phyloP scores from a whole-genome alignment of 2,329 filamentous ascomycete species.

The Fusarium nanum region DNA sequence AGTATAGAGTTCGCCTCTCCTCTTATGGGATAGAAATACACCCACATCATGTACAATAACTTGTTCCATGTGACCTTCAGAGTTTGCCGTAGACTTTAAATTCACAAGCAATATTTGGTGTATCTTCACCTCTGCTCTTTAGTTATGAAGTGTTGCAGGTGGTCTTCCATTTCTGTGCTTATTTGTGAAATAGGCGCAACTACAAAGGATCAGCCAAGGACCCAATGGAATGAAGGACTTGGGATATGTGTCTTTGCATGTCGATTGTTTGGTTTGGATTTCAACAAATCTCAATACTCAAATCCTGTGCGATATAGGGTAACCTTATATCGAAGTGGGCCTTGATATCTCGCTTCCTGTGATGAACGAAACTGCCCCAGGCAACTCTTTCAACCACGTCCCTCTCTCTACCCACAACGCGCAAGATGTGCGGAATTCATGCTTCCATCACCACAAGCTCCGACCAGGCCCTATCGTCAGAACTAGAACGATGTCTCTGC shows the following conservation, averaged over 20 bases:
- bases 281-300: neutral
- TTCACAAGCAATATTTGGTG: neutral
- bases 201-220: neutral
- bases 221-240: neutral
- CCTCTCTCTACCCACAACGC: constrained; percentile 16
- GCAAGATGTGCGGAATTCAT: constrained; percentile 71
- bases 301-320: constrained; percentile 7
- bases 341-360: constrained; percentile 14
- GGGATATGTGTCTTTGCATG: neutral
- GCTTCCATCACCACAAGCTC: constrained; percentile 57
- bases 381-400: constrained; percentile 22
- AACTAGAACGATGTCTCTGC: constrained; percentile 59
- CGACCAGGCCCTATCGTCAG: constrained; percentile 47
- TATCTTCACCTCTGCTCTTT: neutral
- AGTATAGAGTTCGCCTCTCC: constrained; percentile 46
- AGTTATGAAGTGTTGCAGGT: neutral
- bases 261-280: neutral
- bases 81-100: neutral
- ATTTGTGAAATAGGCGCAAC: neutral
- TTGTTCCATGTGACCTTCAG: neutral
- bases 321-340: constrained; percentile 2
- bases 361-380: constrained; percentile 3
- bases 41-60: constrained; percentile 12
- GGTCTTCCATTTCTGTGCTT: neutral
- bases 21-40: constrained; percentile 42